Base-by-base conservation (phyloP, 352 stramenopile species). In the Pythium biforme region DNA sequence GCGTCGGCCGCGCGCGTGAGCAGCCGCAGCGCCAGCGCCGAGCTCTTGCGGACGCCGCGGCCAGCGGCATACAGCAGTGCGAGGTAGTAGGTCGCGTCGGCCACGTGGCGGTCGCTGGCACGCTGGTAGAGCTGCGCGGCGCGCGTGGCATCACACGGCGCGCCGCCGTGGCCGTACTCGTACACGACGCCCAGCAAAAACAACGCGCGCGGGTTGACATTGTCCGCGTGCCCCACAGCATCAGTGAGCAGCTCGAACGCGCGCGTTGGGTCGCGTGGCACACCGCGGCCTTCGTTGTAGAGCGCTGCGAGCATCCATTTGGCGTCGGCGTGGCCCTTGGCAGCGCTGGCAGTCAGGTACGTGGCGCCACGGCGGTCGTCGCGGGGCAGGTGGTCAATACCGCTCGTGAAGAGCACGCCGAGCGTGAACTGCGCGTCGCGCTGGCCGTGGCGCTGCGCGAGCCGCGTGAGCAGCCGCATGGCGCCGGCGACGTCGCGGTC, bases 31-130 rank as follows among this genome's bases (percentile, higher is more conserved):
- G 82, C 82, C 15, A 23, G 40, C 5, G 57, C 15, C 2, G 72
- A 74, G 66, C 66, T 86, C 58, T 75, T 69, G 2, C 29, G 62
- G 22, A 78, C 65, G 3, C 82, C 82, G 49, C 82, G 74, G 10
- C 81, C 79, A 4, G 76, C 59, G 1, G 65, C 57, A 27, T 83
- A 33, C 19, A 88, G 69, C 33, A 91, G 55, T 4, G 65, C 79
- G 10, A 91, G 64, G 43, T 82, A 85, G 71, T 88, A 88, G 17
- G 25, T 69, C 0, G 78, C 82, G 17, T 88, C 79, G 1, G 66
- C 26, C n/a, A 86, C 60, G 47, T 59, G 51, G 10, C 66, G 25
- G 12, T 65, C 70, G n/a, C 51, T 58, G 7, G 58, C 68, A 23
- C 39, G 22, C 17, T 29, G 26, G 29, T 74, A 74, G 20, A 72